These are phyloP conservation scores for Phaeosphaeriaceae sp. DNA, from an alignment of 2,329 filamentous ascomycete genomes.

Conservation along the genomic window DNA sequence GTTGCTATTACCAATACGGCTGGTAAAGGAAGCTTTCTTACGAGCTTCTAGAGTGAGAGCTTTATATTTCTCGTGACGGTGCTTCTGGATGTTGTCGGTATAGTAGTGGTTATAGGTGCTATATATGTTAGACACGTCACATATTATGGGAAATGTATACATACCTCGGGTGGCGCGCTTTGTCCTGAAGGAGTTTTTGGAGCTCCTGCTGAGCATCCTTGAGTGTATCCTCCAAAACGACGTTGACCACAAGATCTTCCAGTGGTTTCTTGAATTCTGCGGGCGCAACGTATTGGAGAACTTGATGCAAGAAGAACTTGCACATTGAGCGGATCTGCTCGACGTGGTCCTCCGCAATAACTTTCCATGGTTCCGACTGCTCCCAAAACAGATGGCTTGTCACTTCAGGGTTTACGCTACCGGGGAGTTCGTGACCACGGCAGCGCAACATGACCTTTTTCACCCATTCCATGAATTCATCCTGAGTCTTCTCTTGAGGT, in stretches of 20 bases:
- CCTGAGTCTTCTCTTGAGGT: not conserved
- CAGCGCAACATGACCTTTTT: conserved; percentile 48
- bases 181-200: conserved; percentile 56
- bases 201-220: conserved; percentile 47
- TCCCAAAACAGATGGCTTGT: conserved; percentile 66
- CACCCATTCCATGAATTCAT: conserved; percentile 51
- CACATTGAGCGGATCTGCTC: conserved; percentile 37
- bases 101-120: conserved; percentile 59
- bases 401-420: conserved; percentile 66
- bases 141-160: not conserved
- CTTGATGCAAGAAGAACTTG: conserved; percentile 43
- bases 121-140: conserved; percentile 13
- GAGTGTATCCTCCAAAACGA: conserved; percentile 48
- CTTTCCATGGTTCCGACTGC: conserved; percentile 63
- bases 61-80: conserved; percentile 2
- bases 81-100: conserved; percentile 1
- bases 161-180: conserved; percentile 46
- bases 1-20: too few relatives aligned
- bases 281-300: conserved; percentile 50
- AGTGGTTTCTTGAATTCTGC: conserved; percentile 48
- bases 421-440: conserved; percentile 64
- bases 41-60: not conserved
- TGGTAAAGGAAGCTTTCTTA: not conserved
- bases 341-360: conserved; percentile 47
- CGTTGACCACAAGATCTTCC: conserved; percentile 44